phyloP scores from a whole-genome alignment of 2,329 filamentous ascomycete species.

The Hypoxylon sp. region DNA sequence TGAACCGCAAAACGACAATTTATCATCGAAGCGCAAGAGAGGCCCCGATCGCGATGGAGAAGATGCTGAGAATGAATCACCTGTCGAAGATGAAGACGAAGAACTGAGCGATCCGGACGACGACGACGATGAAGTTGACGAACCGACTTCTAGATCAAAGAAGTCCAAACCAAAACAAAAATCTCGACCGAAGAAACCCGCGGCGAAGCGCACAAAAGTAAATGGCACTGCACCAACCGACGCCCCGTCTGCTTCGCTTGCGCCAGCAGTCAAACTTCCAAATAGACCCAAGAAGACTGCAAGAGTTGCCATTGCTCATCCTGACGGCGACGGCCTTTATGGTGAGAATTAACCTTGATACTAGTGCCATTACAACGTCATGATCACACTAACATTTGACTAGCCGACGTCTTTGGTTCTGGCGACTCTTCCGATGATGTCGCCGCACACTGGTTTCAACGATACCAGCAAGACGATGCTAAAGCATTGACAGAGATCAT shows the following conservation, averaged over 20 bases:
- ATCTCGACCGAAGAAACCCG: conserved; percentile 68
- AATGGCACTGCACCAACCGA: conserved; percentile 66
- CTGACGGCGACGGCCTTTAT: conserved; percentile 69
- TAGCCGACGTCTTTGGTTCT: conserved; percentile 75
- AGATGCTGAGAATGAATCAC: conserved; percentile 57
- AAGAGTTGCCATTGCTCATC: conserved; percentile 65
- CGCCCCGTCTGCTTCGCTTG: conserved; percentile 57
- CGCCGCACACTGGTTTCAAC: conserved; percentile 72
- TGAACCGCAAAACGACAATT: conserved; percentile 59
- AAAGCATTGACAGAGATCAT: conserved; percentile 73
- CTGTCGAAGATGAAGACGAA: conserved; percentile 61
- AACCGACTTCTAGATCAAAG: conserved; percentile 59
- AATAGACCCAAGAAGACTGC: conserved; percentile 71
- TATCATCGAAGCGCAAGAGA: conserved; percentile 72
- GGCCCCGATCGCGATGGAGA: conserved; percentile 63
- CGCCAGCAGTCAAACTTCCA: conserved; percentile 57
- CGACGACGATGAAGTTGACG: conserved; percentile 60
- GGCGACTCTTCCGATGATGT: conserved; percentile 70
- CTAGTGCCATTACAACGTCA: conserved; percentile 1
- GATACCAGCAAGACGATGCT: conserved; percentile 69
- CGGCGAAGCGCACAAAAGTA: conserved; percentile 74
- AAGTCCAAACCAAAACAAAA: conserved; percentile 62
- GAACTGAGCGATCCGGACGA: conserved; percentile 60
- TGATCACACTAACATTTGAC: conserved; percentile 38
- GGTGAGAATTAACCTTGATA: conserved; percentile 58